Conservation (phyloP, 164 flowering plant genomes). For the Platanus orientalis region DNA sequence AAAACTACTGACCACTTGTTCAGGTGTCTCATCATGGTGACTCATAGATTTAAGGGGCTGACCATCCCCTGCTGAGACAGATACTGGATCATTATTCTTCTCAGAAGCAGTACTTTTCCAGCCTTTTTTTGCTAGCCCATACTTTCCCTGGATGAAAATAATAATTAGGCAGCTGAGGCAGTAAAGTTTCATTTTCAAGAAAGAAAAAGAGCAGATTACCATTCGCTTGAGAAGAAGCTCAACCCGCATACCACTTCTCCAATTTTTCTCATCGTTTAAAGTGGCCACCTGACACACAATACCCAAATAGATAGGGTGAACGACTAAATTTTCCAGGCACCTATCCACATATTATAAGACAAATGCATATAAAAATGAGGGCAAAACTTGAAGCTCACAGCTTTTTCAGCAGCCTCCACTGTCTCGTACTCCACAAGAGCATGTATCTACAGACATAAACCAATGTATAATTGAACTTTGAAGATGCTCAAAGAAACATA, state of each 20-base stretch:
- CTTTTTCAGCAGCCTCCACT: conserved; percentile 83
- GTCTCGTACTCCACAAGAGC: conserved; percentile 88
- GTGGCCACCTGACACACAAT: conserved; percentile 49
- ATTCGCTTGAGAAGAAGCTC: conserved; percentile 52
- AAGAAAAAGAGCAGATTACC: conserved; percentile 31
- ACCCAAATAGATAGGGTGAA: conserved; percentile 2
- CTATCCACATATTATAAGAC: background rate
- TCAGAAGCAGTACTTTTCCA: conserved; percentile 46
- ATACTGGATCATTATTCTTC: conserved; percentile 26
- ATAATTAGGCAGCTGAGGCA: background rate
- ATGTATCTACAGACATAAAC: conserved; percentile 42
- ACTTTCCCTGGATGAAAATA: conserved; percentile 36
- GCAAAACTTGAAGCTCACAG: conserved; percentile 50
- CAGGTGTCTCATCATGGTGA: conserved; percentile 48
- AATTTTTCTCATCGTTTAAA: conserved; percentile 70
- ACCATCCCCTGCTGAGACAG: conserved; percentile 36
- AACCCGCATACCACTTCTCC: conserved; percentile 91
- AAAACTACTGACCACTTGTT: conserved; percentile 45
- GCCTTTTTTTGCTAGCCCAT: conserved; percentile 34
- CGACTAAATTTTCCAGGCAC: background rate
- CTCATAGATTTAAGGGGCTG: conserved; percentile 35
- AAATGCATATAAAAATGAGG: background rate
- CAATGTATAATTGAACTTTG: background rate
- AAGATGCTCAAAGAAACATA: background rate
- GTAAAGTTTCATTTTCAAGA: background rate